Evolutionary conservation across 2,329 filamentous ascomycete genomes (phyloP).

Genomic region (Pseudocercospora eumusae): DNA sequence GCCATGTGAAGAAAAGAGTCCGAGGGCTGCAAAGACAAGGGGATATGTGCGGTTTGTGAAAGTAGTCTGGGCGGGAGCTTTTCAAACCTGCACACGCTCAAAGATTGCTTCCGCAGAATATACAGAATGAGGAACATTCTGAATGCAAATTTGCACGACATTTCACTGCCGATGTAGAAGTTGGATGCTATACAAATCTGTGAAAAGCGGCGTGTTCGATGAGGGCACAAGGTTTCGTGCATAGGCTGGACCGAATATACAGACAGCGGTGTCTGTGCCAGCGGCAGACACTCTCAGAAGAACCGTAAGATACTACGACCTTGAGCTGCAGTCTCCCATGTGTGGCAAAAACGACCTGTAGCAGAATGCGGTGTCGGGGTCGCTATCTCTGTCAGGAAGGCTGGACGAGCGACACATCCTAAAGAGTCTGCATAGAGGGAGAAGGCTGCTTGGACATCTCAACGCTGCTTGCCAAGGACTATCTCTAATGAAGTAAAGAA

Average conservation of each 20-base stretch:
- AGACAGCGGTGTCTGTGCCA: background rate
- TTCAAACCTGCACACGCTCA: background rate
- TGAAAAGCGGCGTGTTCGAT: background rate
- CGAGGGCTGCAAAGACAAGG: background rate
- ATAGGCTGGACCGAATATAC: background rate
- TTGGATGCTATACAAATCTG: background rate
- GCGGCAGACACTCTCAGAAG: background rate
- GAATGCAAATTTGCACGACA: background rate
- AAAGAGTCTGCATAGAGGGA: background rate
- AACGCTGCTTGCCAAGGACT: background rate
- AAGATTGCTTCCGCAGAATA: background rate
- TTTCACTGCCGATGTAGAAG: background rate
- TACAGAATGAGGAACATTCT: background rate
- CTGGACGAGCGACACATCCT: background rate
- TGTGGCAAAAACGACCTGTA: rapidly evolving
- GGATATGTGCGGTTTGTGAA: background rate
- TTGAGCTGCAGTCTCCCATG: background rate
- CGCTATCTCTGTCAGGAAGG: background rate
- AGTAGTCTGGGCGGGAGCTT: background rate
- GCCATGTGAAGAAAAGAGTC: background rate
- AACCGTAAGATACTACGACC: background rate
- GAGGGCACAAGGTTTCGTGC: background rate
- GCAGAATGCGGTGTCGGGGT: background rate
- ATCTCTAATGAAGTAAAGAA: background rate
- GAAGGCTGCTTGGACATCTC: background rate